These are phyloP conservation scores for Penicillium aurantiogriseum DNA, from an alignment of 2,329 filamentous ascomycete genomes.

Conservation along the genomic window DNA sequence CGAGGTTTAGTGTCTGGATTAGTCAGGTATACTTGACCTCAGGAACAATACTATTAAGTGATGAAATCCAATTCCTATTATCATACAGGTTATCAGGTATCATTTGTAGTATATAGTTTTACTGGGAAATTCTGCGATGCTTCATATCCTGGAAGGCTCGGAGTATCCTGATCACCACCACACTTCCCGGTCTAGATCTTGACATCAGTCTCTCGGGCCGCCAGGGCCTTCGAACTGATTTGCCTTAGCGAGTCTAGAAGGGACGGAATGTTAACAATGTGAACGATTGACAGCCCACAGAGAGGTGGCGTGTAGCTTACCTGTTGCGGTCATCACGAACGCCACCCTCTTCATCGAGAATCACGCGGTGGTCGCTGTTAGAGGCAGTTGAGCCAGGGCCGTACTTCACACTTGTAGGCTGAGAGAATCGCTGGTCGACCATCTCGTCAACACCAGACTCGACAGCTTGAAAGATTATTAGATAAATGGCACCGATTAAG, in stretches of 20 bases:
- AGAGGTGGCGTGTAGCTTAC: constrained; percentile 22
- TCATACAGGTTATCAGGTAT: constrained; percentile 9
- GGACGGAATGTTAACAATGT: constrained; percentile 1
- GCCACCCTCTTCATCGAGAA: constrained; percentile 45
- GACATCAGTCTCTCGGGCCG: constrained; percentile 37
- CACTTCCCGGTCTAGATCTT: constrained; percentile 28
- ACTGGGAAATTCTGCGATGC: constrained; percentile 18
- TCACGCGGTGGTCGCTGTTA: constrained; percentile 40
- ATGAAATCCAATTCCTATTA: background rate
- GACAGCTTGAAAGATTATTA: constrained; percentile 24
- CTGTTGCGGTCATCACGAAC: constrained; percentile 38
- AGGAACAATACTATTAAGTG: background rate
- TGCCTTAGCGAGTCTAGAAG: constrained; percentile 34
- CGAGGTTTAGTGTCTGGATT: too few species aligned
- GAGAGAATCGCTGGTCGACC: constrained; percentile 39
- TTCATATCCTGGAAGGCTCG: constrained; percentile 24
- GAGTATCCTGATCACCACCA: constrained; percentile 23
- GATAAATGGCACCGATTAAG: background rate
- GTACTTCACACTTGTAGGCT: constrained; percentile 36
- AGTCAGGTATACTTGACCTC: background rate
- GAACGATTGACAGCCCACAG: background rate
- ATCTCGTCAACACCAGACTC: constrained; percentile 46
- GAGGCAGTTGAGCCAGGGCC: constrained; percentile 36
- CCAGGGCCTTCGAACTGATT: constrained; percentile 37
- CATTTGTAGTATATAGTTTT: constrained; percentile 14